Evolutionary conservation across 768 basidiomycete species (phyloP).

Genomic region (Lentinula sp.): DNA sequence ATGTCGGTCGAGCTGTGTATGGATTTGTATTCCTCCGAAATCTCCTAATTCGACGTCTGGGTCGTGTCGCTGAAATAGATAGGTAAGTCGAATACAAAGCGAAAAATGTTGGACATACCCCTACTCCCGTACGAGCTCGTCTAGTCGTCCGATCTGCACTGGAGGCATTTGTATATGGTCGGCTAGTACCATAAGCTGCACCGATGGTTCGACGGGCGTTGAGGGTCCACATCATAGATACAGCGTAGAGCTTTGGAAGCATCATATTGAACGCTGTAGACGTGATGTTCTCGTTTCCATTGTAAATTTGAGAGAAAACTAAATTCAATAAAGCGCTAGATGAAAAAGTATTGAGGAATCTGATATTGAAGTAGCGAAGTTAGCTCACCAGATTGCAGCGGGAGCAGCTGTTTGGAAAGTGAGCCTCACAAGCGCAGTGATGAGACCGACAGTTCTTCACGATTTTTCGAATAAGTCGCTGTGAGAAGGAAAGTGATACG

Average conservation of each 20-base stretch:
- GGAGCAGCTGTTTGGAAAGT: conserved; percentile 26
- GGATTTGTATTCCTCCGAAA: not conserved
- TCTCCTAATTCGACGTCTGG: not conserved
- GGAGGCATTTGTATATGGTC: not conserved
- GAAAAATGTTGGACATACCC: not conserved
- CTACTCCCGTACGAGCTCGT: not conserved
- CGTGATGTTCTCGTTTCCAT: conserved; percentile 16
- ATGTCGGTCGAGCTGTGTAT: not conserved
- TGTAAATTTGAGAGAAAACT: conserved; percentile 24
- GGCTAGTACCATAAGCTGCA: not conserved
- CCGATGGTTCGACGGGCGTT: conserved; percentile 23
- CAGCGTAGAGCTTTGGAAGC: conserved; percentile 27
- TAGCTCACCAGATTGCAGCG: conserved; percentile 25
- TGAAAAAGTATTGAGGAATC: not conserved
- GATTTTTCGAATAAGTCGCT: not conserved
- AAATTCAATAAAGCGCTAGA: conserved; percentile 27
- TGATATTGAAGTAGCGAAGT: not conserved
- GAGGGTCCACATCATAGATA: conserved; percentile 32
- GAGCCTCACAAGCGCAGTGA: conserved; percentile 22
- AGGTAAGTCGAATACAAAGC: not conserved
- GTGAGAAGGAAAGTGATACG: not conserved
- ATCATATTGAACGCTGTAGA: conserved; percentile 23
- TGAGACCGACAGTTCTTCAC: conserved; percentile 19
- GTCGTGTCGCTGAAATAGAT: not conserved
- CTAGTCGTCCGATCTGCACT: not conserved